Percentiles rank a stretch among this genome's conserved stretches.
Conservation (phyloP, 257 asterid species). For the Solanum boliviense region DNA sequence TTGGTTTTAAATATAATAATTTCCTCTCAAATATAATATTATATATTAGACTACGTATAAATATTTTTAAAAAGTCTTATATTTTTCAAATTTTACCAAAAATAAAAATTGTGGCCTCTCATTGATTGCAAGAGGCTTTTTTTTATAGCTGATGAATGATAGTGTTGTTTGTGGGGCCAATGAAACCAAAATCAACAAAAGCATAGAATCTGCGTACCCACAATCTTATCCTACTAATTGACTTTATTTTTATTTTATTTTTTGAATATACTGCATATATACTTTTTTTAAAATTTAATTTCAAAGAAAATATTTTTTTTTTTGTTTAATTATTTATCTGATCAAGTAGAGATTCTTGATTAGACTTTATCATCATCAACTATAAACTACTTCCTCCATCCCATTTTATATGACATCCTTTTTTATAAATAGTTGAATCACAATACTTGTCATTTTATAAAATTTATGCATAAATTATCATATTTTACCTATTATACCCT, state of each 20-base stretch:
- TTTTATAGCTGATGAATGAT: neutral
- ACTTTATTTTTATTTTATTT: neutral
- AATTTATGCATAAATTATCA: no score
- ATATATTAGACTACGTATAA: neutral
- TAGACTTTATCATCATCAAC: neutral
- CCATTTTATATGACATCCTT: no score
- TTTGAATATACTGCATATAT: neutral
- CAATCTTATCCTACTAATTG: neutral
- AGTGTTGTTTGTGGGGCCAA: neutral
- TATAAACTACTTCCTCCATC: neutral
- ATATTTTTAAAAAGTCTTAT: neutral
- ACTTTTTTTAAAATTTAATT: neutral
- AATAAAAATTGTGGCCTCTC: neutral
- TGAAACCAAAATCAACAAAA: neutral
- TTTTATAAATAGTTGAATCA: rapidly evolving
- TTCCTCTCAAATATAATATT: no score
- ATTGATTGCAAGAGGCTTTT: neutral
- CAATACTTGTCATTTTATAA: no score
- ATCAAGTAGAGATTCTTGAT: neutral
- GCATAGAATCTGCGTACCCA: neutral
- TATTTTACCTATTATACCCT: no score
- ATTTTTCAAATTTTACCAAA: neutral
- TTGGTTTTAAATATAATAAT: no score
- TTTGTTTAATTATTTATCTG: no score
- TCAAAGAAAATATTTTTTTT: no score